Percentiles rank a stretch among this genome's conserved stretches.
phyloP scores from a whole-genome alignment of 1,284 basidiomycete genomes.

The Schizophyllum commune region DNA sequence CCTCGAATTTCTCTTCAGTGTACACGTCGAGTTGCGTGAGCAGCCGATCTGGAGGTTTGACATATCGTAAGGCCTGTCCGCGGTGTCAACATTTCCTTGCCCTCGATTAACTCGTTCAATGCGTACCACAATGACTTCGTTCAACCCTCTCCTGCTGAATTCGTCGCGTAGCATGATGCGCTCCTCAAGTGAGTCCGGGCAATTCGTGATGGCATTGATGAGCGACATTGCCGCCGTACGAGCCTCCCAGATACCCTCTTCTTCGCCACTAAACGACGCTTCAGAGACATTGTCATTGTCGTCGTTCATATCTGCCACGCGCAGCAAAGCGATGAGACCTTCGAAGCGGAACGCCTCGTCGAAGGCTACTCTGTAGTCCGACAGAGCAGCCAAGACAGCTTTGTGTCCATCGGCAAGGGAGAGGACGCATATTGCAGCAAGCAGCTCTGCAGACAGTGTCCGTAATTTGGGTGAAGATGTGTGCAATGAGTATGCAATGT shows the following conservation, averaged over 20 bases:
- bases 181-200: constrained; percentile 72
- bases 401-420: constrained; percentile 67
- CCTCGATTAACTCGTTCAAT: no score
- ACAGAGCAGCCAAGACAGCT: constrained; percentile 69
- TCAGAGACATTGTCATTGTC: constrained; percentile 24
- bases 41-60: constrained; percentile 68
- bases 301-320: constrained; percentile 36
- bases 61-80: constrained; percentile 61
- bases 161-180: constrained; percentile 76
- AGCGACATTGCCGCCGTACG: constrained; percentile 71
- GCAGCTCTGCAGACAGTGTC: constrained; percentile 66
- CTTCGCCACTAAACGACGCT: constrained; percentile 37
- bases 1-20: constrained; percentile 82
- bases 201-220: constrained; percentile 75
- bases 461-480: constrained; percentile 64
- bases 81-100: no score
- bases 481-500: constrained; percentile 69
- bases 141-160: constrained; percentile 71
- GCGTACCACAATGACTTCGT: constrained; percentile 77
- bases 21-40: constrained; percentile 76
- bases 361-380: constrained; percentile 68
- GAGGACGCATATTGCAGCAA: constrained; percentile 78
- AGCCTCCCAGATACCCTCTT: constrained; percentile 77
- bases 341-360: constrained; percentile 79
- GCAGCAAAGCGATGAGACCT: constrained; percentile 60